Evolutionary conservation across 1,284 basidiomycete genomes (phyloP), one percentile per base, ranked within the genome.

Genomic region (Porogramme epimiltina): DNA sequence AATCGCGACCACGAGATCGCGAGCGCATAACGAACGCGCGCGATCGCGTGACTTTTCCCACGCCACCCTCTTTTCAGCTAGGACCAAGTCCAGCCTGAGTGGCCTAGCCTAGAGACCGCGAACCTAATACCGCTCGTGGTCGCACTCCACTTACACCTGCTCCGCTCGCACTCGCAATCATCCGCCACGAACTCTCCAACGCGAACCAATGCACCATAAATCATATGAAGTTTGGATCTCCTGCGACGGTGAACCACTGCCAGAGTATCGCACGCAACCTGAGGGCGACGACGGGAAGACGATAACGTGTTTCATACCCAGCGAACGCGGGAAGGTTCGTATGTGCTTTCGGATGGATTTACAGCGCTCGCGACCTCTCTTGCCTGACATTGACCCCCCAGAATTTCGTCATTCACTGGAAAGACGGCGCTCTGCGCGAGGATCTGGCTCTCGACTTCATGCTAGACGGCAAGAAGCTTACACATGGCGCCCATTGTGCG

Each of bases 281-380:
- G 38, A 49, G 25, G 52, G 45, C 4, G 44, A 44, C 13, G 54
- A 45, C n/a, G 49, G 42, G 18, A 47, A 28, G 37, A 54, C 52
- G 4, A n/a, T 49, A 0, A 24, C 23, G 11, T 59, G 58, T 33
- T 56, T 45, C 18, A 51, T 59, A 2, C 51, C 54, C 2, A 60
- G 58, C 26, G 52, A 57, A 38, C 45, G 51, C 15, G 58, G 55
- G 10, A 60, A 60, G 51, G 58, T 47, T 23, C 37, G 50, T 45
- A 18, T n/a, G 6, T 13, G 8, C 28, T 13, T 8, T 31, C 13
- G 13, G 9, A 37, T 37, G 28, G 15, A 8, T 8, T 8, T 15
- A 31, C 28, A 8, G 9, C 15, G 8, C 28, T 31, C 9, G 28
- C 9, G 28, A 31, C 34, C 16, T 9, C 34, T 16, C n/a, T 6